A percentile compares a stretch with the other conserved stretches of the same genome.
Evolutionary conservation across 2,329 filamentous ascomycete genomes (phyloP).

Genomic region (Xylariales sp.): DNA sequence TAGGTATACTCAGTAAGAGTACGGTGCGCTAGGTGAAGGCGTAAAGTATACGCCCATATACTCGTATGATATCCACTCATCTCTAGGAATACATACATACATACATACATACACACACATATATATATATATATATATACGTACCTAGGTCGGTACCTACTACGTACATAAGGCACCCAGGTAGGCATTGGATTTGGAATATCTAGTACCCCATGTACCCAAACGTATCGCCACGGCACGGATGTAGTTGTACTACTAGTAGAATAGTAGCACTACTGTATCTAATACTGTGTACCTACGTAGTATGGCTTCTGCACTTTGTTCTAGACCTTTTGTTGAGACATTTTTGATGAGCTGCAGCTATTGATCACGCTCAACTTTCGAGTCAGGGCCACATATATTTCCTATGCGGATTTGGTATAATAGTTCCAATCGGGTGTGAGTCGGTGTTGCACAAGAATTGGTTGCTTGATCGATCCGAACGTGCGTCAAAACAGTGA

Average conservation of each 20-base stretch:
- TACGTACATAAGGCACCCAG: no score
- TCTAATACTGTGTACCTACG: background rate
- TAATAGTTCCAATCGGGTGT: background rate
- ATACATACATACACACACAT: background rate
- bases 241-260: no score
- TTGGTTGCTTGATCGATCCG: slow-evolving; percentile 18
- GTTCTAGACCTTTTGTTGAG: no score
- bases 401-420: no score
- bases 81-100: background rate
- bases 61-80: no score
- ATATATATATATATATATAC: background rate
- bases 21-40: background rate
- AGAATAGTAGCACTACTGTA: background rate
- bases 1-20: background rate
- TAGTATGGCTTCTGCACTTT: background rate
- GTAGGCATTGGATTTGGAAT: no score
- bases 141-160: no score
- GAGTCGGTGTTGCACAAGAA: slow-evolving; percentile 5
- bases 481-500: slow-evolving; percentile 23
- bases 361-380: background rate
- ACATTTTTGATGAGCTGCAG: background rate
- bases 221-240: no score
- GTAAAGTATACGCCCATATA: background rate
- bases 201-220: no score
- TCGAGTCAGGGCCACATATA: background rate